These are phyloP conservation scores for Penicillium sp. DNA, from an alignment of 2,329 filamentous ascomycete species.

Conservation along the genomic window DNA sequence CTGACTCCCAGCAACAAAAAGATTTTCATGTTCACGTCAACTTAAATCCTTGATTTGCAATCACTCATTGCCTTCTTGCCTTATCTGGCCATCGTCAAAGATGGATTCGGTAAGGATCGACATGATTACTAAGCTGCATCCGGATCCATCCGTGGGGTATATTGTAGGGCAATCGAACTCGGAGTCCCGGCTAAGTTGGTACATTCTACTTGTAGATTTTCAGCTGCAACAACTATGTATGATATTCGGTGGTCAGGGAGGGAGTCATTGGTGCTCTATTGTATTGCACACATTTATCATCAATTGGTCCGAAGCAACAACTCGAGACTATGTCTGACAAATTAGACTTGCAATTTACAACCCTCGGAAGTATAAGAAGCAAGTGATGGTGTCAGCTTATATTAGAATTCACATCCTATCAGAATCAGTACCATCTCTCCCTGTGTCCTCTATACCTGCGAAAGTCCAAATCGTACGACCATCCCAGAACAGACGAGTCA, in stretches of 20 bases:
- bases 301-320: neutral
- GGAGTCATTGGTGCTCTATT: neutral
- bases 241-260: neutral
- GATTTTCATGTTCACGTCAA: neutral
- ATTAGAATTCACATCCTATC: neutral
- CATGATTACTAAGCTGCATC: neutral
- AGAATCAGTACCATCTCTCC: neutral
- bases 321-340: neutral
- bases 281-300: neutral
- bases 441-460: neutral
- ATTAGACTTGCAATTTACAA: neutral
- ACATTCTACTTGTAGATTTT: neutral
- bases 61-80: neutral
- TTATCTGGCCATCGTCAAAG: neutral
- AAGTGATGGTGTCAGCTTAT: too few species aligned
- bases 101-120: neutral
- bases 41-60: neutral
- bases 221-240: too few species aligned
- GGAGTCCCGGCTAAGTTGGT: neutral
- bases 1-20: neutral
- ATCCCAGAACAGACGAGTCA: neutral
- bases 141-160: neutral
- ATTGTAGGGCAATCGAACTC: neutral
- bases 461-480: neutral
- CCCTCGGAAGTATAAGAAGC: neutral